Percentiles rank a stretch among this genome's conserved stretches.
phyloP scores from a whole-genome alignment of 2,329 filamentous ascomycete genomes.

The Phaeomoniella chlamydospora region DNA sequence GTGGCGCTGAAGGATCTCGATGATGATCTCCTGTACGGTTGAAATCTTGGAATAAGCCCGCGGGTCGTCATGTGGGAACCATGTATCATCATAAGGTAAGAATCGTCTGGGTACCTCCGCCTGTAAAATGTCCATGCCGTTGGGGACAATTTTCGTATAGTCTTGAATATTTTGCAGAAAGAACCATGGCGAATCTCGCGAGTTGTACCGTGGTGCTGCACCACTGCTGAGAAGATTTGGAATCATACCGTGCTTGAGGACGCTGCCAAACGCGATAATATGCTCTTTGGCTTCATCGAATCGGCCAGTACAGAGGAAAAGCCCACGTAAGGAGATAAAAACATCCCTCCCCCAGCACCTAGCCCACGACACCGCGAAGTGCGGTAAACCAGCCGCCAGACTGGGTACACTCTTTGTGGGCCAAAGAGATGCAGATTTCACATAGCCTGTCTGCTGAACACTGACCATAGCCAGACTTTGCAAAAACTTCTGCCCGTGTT shows the following conservation, averaged over 20 bases:
- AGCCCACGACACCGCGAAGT: conserved; percentile 89
- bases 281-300: conserved; percentile 85
- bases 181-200: conserved; percentile 94
- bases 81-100: conserved; percentile 88
- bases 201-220: conserved; percentile 80
- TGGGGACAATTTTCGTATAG: conserved; percentile 67
- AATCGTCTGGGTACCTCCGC: conserved; percentile 73
- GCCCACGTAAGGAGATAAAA: conserved; percentile 83
- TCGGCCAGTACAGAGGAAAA: conserved; percentile 82
- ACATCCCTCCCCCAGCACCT: conserved; percentile 96
- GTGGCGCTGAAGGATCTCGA: conserved; percentile 86
- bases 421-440: conserved; percentile 83
- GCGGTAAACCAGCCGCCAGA: conserved; percentile 80
- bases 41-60: conserved; percentile 76
- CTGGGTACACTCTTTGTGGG: conserved; percentile 73
- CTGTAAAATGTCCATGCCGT: conserved; percentile 59
- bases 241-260: conserved; percentile 96
- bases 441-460: conserved; percentile 75
- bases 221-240: conserved; percentile 84
- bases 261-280: conserved; percentile 85
- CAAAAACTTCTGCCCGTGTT: conserved; percentile 73
- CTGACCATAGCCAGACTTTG: conserved; percentile 84
- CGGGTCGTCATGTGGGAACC: conserved; percentile 69
- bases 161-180: conserved; percentile 94
- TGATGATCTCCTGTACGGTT: conserved; percentile 76